Evolutionary conservation across 371 early-diverging fungal genomes (phyloP), one percentile per base, ranked within the genome.

Genomic region (Catenaria anguillulae): DNA sequence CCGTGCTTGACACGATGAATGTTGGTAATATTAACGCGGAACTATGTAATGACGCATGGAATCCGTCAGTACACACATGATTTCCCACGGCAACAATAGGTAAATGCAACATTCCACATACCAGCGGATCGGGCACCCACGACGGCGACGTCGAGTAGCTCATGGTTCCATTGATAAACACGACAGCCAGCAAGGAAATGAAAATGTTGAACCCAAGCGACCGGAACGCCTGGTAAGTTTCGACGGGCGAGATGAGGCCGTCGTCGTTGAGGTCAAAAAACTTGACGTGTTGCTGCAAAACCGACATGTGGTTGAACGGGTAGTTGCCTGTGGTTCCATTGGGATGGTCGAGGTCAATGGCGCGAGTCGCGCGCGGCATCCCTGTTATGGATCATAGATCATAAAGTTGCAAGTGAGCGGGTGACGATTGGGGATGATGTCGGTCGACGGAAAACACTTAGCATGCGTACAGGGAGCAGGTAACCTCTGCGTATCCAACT

Each of bases 1-100:
- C 80, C 80, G 61, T 80, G 78, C 63, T 77, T 78, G 62, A 66
- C 67, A 56, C 70, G 67, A 64, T 77, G 70, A 56, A 77, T 75
- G 45, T 72, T 71, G 31, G 63, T n/a, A n/a, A n/a, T n/a, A n/a
- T n/a, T n/a, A n/a, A n/a, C n/a, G n/a, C n/a, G n/a, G n/a, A n/a
- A n/a, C n/a, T n/a, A n/a, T n/a, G n/a, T n/a, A n/a, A n/a, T n/a
- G n/a, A n/a, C n/a, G n/a, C n/a, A n/a, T n/a, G n/a, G n/a, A n/a
- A n/a, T n/a, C n/a, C n/a, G n/a, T n/a, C n/a, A n/a, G n/a, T n/a
- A n/a, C n/a, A n/a, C n/a, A n/a, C n/a, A n/a, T n/a, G n/a, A n/a
- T n/a, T n/a, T n/a, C n/a, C n/a, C n/a, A n/a, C n/a, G n/a, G n/a
- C n/a, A n/a, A n/a, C n/a, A n/a, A n/a, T n/a, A n/a, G n/a, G n/a